Base-by-base conservation (phyloP, 2,329 filamentous ascomycete species). In the Trichoderma koningii region DNA sequence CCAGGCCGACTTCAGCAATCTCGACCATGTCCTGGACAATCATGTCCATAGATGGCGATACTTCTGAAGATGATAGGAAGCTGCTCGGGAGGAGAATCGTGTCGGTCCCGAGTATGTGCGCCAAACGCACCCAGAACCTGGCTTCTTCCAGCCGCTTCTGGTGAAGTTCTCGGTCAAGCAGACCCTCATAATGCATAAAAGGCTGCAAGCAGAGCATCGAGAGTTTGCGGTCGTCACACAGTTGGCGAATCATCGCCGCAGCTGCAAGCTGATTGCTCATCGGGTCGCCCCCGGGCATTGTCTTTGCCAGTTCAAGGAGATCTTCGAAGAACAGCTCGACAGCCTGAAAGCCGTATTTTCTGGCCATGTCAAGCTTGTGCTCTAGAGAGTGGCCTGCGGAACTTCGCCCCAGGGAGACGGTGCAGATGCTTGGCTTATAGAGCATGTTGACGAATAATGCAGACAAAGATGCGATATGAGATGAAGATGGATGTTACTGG, bases 281-380 rank as follows among this genome's bases (percentile, higher is more conserved):
- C 14, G 73, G 68, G 3, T 75, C 77, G 28, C 78, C 72, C 48
- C 80, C 80, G 3, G 79, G 73, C 1, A 82, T 73, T 1, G 80
- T 74, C 70, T 69, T 70, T 28, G 88, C 85, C 15, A 89, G 72
- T 70, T 87, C 85, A 66, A 85, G 79, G 3, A 94, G 82, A 73
- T 94, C 91, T 73, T 94, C 90, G 75, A 89, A 87, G 79, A 92
- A 93, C 21, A 93, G 81, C 74, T 94, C 91, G 68, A 94, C 85
- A 59, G 89, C 89, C 66, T 83, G 75, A 73, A 92, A 86, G 21
- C 87, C 87, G 70, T 89, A 82, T 63, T 81, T 79, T 6, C 84
- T 79, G 10, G 90, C 90, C 78, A 87, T 84, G 72, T 87, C 82
- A 55, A 94, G 83, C 73, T 93, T 94, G 72, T 84, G 78, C 1